phyloP scores from a whole-genome alignment of 1,284 basidiomycete species.

The Apiotrichum mycotoxinovorans region DNA sequence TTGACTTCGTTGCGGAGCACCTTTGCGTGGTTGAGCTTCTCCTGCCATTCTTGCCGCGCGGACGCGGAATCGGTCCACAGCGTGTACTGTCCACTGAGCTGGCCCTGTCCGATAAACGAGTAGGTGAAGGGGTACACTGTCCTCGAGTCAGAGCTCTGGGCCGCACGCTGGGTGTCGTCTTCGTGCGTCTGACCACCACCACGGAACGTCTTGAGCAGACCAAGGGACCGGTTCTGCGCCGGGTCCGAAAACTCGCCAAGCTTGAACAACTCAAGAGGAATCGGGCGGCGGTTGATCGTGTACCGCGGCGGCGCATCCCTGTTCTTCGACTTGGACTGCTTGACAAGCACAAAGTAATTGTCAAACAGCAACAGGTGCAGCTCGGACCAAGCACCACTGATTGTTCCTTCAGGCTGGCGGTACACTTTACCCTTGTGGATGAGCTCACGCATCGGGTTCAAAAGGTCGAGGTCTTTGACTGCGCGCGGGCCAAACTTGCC shows the following conservation, averaged over 20 bases:
- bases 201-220: constrained; percentile 35
- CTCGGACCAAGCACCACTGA: constrained; percentile 78
- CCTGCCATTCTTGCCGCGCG: constrained; percentile 79
- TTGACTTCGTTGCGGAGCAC: constrained; percentile 79
- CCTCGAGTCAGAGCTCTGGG: constrained; percentile 56
- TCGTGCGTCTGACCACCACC: constrained; percentile 7
- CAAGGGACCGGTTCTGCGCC: constrained; percentile 33
- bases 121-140: constrained; percentile 69
- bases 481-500: constrained; percentile 74
- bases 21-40: constrained; percentile 82
- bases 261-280: constrained; percentile 79
- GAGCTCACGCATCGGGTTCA: constrained; percentile 74
- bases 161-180: constrained; percentile 1
- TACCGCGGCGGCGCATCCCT: constrained; percentile 50
- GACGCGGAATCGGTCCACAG: constrained; percentile 77
- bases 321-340: constrained; percentile 73
- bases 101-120: constrained; percentile 77
- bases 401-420: constrained; percentile 78
- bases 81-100: constrained; percentile 73
- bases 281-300: constrained; percentile 71
- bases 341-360: constrained; percentile 87
- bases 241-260: constrained; percentile 69
- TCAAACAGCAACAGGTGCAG: constrained; percentile 85
- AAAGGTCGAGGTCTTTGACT: constrained; percentile 78
- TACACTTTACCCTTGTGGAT: constrained; percentile 76